Evolutionary conservation across 257 asterid genomes (phyloP).

Genomic region (Nicotiana sylvestris): DNA sequence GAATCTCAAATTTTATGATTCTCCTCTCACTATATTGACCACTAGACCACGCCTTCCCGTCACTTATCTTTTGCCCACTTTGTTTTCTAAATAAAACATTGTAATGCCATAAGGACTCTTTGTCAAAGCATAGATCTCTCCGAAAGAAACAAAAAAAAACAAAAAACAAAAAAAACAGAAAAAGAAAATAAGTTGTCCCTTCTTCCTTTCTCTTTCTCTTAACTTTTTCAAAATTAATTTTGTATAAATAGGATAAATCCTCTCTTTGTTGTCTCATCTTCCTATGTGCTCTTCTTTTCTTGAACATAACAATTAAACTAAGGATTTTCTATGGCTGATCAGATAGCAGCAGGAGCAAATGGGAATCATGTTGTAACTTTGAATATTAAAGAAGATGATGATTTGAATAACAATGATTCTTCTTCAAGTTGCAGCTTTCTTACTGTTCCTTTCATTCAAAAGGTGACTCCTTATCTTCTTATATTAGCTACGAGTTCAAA

Average conservation of each 20-base stretch:
- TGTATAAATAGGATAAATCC: neutral
- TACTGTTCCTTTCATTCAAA: slow-evolving; percentile 62
- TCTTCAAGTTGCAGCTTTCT: slow-evolving; percentile 34
- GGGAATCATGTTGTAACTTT: slow-evolving; percentile 39
- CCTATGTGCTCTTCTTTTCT: neutral
- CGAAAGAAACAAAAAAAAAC: neutral
- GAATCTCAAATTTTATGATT: too few species aligned
- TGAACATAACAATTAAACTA: neutral
- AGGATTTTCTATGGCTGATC: slow-evolving; percentile 39
- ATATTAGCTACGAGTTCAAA: too few species aligned
- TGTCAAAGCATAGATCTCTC: neutral
- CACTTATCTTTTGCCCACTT: too few species aligned
- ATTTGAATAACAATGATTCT: slow-evolving; percentile 5
- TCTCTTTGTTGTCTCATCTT: neutral
- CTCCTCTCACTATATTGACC: too few species aligned
- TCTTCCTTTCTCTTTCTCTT: neutral
- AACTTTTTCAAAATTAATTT: neutral
- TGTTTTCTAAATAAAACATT: too few species aligned
- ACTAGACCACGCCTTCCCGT: too few species aligned
- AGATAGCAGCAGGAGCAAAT: slow-evolving; percentile 33
- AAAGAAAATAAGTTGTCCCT: neutral
- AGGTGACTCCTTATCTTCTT: slow-evolving; percentile 32
- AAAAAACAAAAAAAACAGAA: neutral
- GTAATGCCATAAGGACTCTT: neutral
- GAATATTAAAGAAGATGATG: slow-evolving; percentile 53